phyloP scores from a whole-genome alignment of 1,284 basidiomycete genomes.

The Marasmius oreades region DNA sequence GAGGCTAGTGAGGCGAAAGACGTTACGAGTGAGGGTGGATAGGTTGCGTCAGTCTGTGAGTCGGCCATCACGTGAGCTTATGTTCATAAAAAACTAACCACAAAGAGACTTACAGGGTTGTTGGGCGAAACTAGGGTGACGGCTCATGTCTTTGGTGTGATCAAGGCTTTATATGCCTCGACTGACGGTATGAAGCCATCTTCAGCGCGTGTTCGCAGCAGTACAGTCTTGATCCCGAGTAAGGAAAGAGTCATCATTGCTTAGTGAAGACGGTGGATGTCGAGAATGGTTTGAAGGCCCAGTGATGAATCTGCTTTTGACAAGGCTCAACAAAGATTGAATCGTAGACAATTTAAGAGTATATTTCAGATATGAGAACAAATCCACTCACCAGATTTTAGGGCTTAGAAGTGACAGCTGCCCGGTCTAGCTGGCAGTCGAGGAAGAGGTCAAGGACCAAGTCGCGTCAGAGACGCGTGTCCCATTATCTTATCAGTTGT shows the following conservation, averaged over 20 bases:
- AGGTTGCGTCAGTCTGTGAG: conserved; percentile 73
- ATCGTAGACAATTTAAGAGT: no score
- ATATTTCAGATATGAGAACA: no score
- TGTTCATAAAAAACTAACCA: not conserved
- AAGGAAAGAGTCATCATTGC: conserved; percentile 63
- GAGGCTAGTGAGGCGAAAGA: conserved; percentile 64
- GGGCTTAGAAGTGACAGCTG: no score
- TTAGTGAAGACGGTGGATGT: no score
- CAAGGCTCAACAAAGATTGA: no score
- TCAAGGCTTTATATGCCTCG: conserved; percentile 44
- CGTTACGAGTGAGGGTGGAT: conserved; percentile 55
- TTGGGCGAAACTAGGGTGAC: conserved; percentile 78
- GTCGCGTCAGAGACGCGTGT: no score
- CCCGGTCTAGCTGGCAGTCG: no score
- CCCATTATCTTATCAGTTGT: no score
- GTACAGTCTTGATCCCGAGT: conserved; percentile 59
- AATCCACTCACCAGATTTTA: no score
- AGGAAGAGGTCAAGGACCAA: no score
- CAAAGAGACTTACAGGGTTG: conserved; percentile 51
- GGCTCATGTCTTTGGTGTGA: conserved; percentile 59
- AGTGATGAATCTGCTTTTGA: no score
- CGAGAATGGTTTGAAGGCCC: no score
- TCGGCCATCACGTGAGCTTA: conserved; percentile 14
- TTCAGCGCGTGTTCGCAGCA: conserved; percentile 55
- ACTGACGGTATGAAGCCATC: conserved; percentile 61